Conservation (phyloP, 768 basidiomycete genomes). For the Mycena vulgaris region DNA sequence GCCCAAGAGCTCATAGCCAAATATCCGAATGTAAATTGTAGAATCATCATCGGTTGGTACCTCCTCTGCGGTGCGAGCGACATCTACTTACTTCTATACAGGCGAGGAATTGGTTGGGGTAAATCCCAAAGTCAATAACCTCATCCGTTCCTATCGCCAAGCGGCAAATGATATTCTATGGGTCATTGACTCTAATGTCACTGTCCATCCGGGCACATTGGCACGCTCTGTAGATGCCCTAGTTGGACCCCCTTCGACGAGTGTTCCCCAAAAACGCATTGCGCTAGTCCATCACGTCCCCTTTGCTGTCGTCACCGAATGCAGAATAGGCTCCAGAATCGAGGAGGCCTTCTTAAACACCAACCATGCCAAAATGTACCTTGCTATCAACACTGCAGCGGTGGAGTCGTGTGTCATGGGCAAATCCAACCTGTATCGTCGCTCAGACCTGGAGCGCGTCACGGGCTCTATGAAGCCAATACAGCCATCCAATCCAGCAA, state of each 20-base stretch:
- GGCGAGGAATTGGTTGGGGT: slow-evolving; percentile 90
- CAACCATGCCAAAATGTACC: slow-evolving; percentile 98
- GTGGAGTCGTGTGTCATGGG: slow-evolving; percentile 97
- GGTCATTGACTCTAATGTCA: slow-evolving; percentile 97
- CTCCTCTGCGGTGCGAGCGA: slow-evolving; percentile 1
- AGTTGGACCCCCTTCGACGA: slow-evolving; percentile 54
- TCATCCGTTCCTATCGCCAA: slow-evolving; percentile 85
- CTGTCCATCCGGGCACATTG: slow-evolving; percentile 82
- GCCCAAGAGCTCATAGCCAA: slow-evolving; percentile 83
- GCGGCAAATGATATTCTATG: slow-evolving; percentile 93
- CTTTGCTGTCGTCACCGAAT: slow-evolving; percentile 82
- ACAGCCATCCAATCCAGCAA: slow-evolving; percentile 35
- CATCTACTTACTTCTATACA: slow-evolving; percentile 45
- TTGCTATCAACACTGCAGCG: slow-evolving; percentile 91
- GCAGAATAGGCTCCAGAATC: slow-evolving; percentile 82
- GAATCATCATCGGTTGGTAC: slow-evolving; percentile 80
- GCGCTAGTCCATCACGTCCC: slow-evolving; percentile 97
- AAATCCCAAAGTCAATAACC: slow-evolving; percentile 98
- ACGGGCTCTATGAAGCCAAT: slow-evolving; percentile 75
- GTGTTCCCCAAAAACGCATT: slow-evolving; percentile 63
- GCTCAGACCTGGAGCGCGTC: slow-evolving; percentile 87
- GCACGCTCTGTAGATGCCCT: slow-evolving; percentile 89
- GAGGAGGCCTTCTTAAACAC: slow-evolving; percentile 98
- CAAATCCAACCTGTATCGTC: slow-evolving; percentile 95
- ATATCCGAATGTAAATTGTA: slow-evolving; percentile 83